A percentile compares a stretch with the other conserved stretches of the same genome.
Evolutionary conservation across 371 early-diverging fungal genomes (phyloP).

Genomic region (Haplosporangium sp.): DNA sequence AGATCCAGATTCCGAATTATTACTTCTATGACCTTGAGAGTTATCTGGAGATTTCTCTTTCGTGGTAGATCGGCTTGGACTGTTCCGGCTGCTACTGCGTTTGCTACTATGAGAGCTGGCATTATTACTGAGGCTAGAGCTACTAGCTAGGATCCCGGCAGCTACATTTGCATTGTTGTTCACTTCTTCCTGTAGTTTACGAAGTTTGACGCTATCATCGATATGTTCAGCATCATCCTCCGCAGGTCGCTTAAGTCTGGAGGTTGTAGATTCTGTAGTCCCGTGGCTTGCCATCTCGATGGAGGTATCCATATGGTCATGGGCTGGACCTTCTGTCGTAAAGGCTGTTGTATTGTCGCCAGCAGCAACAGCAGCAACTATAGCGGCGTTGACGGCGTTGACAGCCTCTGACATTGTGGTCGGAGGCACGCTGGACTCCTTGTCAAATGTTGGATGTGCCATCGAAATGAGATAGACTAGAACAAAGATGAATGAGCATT

Average conservation of each 20-base stretch:
- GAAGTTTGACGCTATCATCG: constrained; percentile 52
- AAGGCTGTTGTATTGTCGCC: constrained; percentile 42
- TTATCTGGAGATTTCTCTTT: background rate
- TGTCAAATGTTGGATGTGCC: constrained; percentile 34
- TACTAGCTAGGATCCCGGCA: constrained; percentile 39
- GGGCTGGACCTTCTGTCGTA: constrained; percentile 6
- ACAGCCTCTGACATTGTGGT: constrained; percentile 53
- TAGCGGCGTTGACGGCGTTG: constrained; percentile 49
- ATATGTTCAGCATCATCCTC: constrained; percentile 42
- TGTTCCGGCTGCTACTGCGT: constrained; percentile 25
- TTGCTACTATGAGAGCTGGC: constrained; percentile 21
- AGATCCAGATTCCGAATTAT: background rate
- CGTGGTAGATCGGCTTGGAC: constrained; percentile 22
- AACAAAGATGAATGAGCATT: background rate
- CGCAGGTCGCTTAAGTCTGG: constrained; percentile 34
- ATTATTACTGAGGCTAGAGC: constrained; percentile 13
- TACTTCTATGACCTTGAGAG: background rate
- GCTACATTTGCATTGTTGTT: constrained; percentile 53
- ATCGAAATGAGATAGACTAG: constrained; percentile 10
- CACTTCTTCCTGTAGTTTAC: constrained; percentile 51
- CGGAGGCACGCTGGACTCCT: constrained; percentile 29
- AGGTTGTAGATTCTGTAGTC: constrained; percentile 11
- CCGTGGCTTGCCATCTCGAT: constrained; percentile 21
- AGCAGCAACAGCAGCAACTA: constrained; percentile 54
- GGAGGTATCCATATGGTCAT: constrained; percentile 9